These are phyloP conservation scores for Trichothecium sympodiale DNA, from an alignment of 2,329 filamentous ascomycete species.

Conservation along the genomic window DNA sequence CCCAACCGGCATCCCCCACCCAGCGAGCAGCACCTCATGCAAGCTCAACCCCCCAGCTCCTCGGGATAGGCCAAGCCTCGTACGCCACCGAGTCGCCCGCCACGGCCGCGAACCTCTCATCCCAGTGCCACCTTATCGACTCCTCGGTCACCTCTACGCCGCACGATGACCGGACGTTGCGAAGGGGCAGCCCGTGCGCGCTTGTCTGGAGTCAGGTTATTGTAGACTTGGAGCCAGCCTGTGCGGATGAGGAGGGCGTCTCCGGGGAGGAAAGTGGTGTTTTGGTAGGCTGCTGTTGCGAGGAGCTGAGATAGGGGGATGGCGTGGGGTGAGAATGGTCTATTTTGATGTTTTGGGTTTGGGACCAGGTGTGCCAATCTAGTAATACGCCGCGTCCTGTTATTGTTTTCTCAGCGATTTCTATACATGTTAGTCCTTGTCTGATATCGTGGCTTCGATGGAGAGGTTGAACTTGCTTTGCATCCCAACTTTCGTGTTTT, in stretches of 20 bases:
- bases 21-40: not conserved
- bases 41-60: not conserved
- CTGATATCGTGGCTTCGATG: not conserved
- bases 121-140: conserved; percentile 1
- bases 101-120: conserved; percentile 2
- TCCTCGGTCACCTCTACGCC: conserved; percentile 2
- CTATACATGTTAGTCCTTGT: conserved; percentile 7
- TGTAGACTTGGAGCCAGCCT: conserved; percentile 31
- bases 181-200: not conserved
- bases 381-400: conserved; percentile 7
- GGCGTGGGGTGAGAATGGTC: conserved; percentile 7
- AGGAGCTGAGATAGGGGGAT: conserved; percentile 31
- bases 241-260: conserved; percentile 41
- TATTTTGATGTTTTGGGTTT: not conserved
- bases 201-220: not conserved
- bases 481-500: conserved; percentile 6
- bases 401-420: not conserved
- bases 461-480: conserved; percentile 6
- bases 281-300: conserved; percentile 26
- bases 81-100: conserved; percentile 7
- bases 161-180: not conserved
- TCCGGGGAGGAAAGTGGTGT: conserved; percentile 28
- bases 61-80: not conserved
- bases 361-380: conserved; percentile 4
- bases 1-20: not conserved